Percentiles rank a stretch among this genome's conserved stretches.
Conservation (phyloP, 1,284 basidiomycete species). For the Phlebopus sp. region DNA sequence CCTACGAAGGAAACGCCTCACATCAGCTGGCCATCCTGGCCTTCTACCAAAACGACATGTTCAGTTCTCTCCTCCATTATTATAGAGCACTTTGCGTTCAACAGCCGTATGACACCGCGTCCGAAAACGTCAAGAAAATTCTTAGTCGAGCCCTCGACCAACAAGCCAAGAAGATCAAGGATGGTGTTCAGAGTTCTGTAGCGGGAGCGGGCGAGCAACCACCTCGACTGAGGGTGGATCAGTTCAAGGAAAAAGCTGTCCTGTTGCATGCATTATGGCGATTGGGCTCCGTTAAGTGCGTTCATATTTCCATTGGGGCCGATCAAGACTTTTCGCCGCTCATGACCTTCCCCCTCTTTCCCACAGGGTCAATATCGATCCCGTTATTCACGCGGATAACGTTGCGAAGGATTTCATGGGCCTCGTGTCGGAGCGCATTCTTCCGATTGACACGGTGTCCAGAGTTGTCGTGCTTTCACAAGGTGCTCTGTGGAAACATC, state of each 20-base stretch:
- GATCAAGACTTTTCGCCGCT: neutral
- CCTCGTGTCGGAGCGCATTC: constrained; percentile 63
- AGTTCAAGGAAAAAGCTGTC: constrained; percentile 71
- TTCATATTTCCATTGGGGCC: constrained; percentile 29
- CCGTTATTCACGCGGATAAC: constrained; percentile 33
- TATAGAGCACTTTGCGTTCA: constrained; percentile 89
- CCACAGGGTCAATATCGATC: constrained; percentile 19
- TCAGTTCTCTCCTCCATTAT: constrained; percentile 81
- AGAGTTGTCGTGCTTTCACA: constrained; percentile 74
- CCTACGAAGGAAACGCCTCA: constrained; percentile 83
- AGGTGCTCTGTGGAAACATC: constrained; percentile 79
- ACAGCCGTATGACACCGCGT: constrained; percentile 84
- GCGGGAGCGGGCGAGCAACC: constrained; percentile 34
- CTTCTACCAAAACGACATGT: constrained; percentile 80
- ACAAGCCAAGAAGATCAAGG: constrained; percentile 40
- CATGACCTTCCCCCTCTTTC: neutral
- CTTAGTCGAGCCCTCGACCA: constrained; percentile 66
- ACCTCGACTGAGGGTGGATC: constrained; percentile 48
- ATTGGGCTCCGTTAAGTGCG: constrained; percentile 53
- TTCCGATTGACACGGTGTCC: constrained; percentile 77
- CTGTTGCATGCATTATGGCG: constrained; percentile 73
- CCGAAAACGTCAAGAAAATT: constrained; percentile 78
- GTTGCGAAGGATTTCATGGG: constrained; percentile 53
- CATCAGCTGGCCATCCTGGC: constrained; percentile 95
- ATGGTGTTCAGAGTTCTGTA: constrained; percentile 33